Evolutionary conservation across 305 asterid species (phyloP), one percentile per base, ranked within the genome.

Genomic region (Fraxinus nigra): DNA sequence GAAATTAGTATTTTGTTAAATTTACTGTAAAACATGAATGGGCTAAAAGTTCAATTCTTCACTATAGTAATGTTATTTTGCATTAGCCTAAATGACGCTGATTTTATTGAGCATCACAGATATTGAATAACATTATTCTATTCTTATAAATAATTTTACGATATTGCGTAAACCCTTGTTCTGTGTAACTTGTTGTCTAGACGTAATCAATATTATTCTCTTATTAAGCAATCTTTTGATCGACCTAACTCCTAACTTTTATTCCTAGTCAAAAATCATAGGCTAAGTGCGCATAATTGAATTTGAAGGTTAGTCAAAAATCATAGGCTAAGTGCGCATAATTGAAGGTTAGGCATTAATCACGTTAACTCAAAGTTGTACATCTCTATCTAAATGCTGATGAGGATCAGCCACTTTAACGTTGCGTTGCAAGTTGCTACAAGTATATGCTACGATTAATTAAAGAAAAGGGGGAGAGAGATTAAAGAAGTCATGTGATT

Each of bases 401-500:
- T 6, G 67, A 16, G 67, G 67, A 56, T 56, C 18, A 56, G 59
- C 59, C 20, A 1, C 20, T 3, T 14, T 14, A 48, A 13, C 18
- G 7, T 48, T 48, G 59, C 59, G 5, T 6, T 73, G 28, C 28
- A 16, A 13, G 40, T 73, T 7, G 22, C 9, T 73, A 16, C 11
- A 20, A 72, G 61, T 40, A 38, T 7, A 24, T 65, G 35, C 4
- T 2, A 65, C 37, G 73, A 26, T 65, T 76, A 13, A 56, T 38
- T 38, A 56, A 59, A 34, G 61, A 46, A n/a, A 82, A 51, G 59
- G 74, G 65, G 1, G 33, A 40, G 30, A 63, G 54, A 38, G 79
- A 22, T 59, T 7, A 75, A 65, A 79, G 54, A 75, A 20, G 30
- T 7, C 77, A 80, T 22, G 75, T 37, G 79, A 69, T 56, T 51